phyloP scores from a whole-genome alignment of 2,329 filamentous ascomycete species.

The Lecanicillium sp. region DNA sequence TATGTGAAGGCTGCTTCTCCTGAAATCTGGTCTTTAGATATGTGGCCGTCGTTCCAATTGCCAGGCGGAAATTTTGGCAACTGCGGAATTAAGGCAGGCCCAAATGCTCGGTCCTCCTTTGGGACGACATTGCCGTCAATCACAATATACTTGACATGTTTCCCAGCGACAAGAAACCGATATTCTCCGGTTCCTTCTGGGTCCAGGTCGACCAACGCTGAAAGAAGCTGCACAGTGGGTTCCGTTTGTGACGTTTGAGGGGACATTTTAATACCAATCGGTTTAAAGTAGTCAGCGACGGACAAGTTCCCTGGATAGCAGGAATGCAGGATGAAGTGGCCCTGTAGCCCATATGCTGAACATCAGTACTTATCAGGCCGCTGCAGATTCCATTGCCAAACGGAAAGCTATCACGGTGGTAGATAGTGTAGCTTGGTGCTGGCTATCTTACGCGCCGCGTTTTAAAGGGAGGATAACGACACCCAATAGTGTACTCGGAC shows the following conservation, averaged over 20 bases:
- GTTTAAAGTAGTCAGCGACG: no score
- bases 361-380: no score
- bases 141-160: conserved; percentile 17
- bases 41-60: conserved; percentile 17
- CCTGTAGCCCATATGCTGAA: no score
- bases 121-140: conserved; percentile 17
- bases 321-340: no score
- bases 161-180: conserved; percentile 17
- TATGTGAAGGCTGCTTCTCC: conserved; percentile 12
- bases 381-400: no score
- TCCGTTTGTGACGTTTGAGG: conserved; percentile 10
- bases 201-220: conserved; percentile 16
- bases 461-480: no score
- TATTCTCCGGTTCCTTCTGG: conserved; percentile 18
- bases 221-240: conserved; percentile 18
- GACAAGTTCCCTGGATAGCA: no score
- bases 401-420: no score
- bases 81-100: conserved; percentile 16
- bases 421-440: no score
- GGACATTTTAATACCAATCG: no score
- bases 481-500: no score
- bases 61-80: conserved; percentile 19
- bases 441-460: no score
- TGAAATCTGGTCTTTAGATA: conserved; percentile 13
- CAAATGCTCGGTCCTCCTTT: conserved; percentile 18